Evolutionary conservation across 495 filamentous ascomycete genomes (phyloP), one percentile per base, ranked within the genome.

Genomic region (Aspergillus affinis): DNA sequence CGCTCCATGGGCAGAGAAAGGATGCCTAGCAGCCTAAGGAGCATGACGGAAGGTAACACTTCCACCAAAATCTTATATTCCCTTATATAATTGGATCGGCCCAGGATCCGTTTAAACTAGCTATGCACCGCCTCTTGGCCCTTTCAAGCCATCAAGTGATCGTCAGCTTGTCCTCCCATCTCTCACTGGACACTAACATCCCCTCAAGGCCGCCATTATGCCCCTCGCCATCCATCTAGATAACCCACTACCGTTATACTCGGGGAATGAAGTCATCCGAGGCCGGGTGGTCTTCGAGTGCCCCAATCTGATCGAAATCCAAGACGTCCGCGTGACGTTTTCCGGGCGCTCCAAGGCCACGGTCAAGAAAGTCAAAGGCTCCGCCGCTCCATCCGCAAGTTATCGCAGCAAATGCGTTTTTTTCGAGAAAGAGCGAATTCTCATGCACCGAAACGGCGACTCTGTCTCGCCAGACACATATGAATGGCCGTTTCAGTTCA

Each of bases 401-500:
- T 64, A 64, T 45, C 57, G 50, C 10, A 64, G 61, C 48, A 54
- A 60, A 57, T 64, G 61, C 27, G 44, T 57, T 6, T 44, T 64
- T 0, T 64, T 64, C 49, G 54, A 57, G 41, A 52, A 60, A 47
- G 57, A 64, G 17, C 32, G 32, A 5, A 60, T 64, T 20, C 52
- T 64, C 9, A 20, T 27, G 23, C n/a, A 44, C 19, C 4, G 15
- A 7, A 53, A 57, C 7, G 61, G 61, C 20, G 54, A 26, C 4
- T 41, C 52, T 4, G 17, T 64, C 26, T 5, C 23, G 4, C 61
- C 57, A 6, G 54, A 58, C 2, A 57, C 53, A 6, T 60, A 64
- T 19, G 58, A 60, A 49, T 64, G 61, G 61, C 57, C 56, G 15
- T 64, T 64, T 27, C 26, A 57, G n/a, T 64, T 64, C 18, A 17